Percentiles rank a stretch among this genome's conserved stretches.
phyloP scores from a whole-genome alignment of 805 yeast genomes.

The Lipomyces oligophaga region DNA sequence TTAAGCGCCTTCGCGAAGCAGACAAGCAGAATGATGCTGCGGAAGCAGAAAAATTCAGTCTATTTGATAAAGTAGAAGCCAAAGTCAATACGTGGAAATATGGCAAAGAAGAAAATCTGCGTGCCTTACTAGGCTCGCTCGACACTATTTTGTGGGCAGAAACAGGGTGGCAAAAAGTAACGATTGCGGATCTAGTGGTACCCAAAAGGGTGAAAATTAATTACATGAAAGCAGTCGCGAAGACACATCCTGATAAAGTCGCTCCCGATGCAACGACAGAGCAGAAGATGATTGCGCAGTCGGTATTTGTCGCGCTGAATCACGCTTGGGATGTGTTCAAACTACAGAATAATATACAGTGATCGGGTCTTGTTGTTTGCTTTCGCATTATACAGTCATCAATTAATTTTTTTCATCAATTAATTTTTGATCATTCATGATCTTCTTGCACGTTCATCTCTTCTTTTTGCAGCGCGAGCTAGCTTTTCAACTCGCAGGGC shows the following conservation, averaged over 20 bases:
- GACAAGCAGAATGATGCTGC: conserved; percentile 45
- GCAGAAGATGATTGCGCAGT: conserved; percentile 78
- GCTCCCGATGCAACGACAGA: conserved; percentile 57
- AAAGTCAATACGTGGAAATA: conserved; percentile 59
- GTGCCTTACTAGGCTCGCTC: conserved; percentile 70
- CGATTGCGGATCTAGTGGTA: conserved; percentile 71
- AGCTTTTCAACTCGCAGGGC: conserved; percentile 18
- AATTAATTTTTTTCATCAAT: too few relatives aligned
- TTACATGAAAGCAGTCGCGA: conserved; percentile 76
- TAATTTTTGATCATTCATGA: not conserved
- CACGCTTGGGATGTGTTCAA: conserved; percentile 88
- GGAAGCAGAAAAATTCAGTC: conserved; percentile 55
- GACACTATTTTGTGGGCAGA: conserved; percentile 66
- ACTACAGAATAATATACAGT: conserved; percentile 48
- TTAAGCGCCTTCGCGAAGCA: conserved; percentile 50
- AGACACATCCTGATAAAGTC: conserved; percentile 82
- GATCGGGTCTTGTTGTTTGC: not conserved
- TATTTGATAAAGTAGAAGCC: conserved; percentile 60
- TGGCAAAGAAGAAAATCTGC: conserved; percentile 75
- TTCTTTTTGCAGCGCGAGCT: conserved; percentile 13
- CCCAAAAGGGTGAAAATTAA: conserved; percentile 83
- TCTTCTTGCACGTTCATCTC: conserved; percentile 3
- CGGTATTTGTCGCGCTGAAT: conserved; percentile 76
- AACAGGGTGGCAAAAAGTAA: conserved; percentile 60
- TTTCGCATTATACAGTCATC: not conserved